Evolutionary conservation across 179 eudicot genomes (phyloP).

Genomic region (Amaranthus tricolor): DNA sequence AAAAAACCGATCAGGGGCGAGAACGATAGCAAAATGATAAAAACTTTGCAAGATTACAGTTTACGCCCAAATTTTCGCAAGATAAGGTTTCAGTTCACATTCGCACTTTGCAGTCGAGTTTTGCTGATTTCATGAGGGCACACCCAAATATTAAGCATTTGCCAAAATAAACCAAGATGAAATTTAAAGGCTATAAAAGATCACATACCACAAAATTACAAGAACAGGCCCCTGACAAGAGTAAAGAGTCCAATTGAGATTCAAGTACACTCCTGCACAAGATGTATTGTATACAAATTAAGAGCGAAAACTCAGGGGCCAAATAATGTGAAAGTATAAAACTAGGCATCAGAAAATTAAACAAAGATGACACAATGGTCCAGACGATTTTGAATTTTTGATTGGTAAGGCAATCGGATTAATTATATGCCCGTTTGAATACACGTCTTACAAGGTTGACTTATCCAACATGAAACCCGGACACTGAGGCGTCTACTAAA

Average conservation of each 20-base stretch:
- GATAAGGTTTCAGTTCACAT: not conserved
- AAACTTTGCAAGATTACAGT: not conserved
- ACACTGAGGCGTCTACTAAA: not conserved
- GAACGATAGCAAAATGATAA: not conserved
- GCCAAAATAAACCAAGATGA: slow-evolving; percentile 2
- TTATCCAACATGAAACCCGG: not conserved
- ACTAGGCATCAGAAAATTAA: slow-evolving; percentile 2
- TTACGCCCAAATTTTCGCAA: not conserved
- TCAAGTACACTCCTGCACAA: slow-evolving; percentile 44
- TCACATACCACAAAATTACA: slow-evolving; percentile 43
- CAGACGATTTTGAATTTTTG: not conserved
- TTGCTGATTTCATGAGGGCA: not conserved
- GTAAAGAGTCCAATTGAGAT: slow-evolving; percentile 29
- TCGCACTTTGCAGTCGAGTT: not conserved
- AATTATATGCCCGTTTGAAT: not conserved
- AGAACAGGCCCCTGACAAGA: slow-evolving; percentile 31
- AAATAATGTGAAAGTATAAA: slow-evolving; percentile 13
- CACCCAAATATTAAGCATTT: not conserved
- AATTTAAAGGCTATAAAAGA: slow-evolving; percentile 29
- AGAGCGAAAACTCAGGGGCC: slow-evolving; percentile 22
- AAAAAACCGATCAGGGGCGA: not conserved
- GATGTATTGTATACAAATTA: slow-evolving; percentile 34
- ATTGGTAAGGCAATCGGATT: not conserved
- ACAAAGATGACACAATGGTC: not conserved
- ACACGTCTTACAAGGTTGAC: not conserved